Evolutionary conservation across 208 protist genomes (phyloP), one percentile per base, ranked within the genome.

Genomic region (Acanthamoeba culbertsoni): DNA sequence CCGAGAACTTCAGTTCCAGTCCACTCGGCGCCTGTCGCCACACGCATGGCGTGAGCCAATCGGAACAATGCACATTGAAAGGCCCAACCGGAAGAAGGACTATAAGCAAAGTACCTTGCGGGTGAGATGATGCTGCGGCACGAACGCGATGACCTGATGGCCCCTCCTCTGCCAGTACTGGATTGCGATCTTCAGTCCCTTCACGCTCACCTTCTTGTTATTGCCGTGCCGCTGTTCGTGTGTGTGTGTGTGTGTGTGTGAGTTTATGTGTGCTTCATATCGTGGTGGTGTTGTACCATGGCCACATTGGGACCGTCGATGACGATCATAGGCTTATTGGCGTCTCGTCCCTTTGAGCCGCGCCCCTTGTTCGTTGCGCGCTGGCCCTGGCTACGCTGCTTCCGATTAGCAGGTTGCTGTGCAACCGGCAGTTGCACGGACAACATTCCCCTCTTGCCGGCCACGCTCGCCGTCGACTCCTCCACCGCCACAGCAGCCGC

Each of bases 241-340:
- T 51, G n/a, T 92, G 90, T 16, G 26, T 42, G 18, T 77, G 45
- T 28, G 51, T 94, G 0, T n/a, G 53, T 4, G 51, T 93, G 18
- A 40, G 46, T 26, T 2, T 20, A 31, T 5, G 1, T 86, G n/a
- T 12, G n/a, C n/a, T n/a, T n/a, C n/a, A n/a, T n/a, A n/a, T n/a
- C n/a, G n/a, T n/a, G n/a, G n/a, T 51, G 28, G 16, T 28, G 42
- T 16, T 8, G 7, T 86, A 86, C 57, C 48, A 95, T 91, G 8
- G 94, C 95, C 31, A 96, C 93, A 68, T 96, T 96, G 46, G 95
- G 93, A 42, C 94, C 95, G 86, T 96, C 95, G 12, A 96, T 68
- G 23, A 96, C 92, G 33, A 96, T 86, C 43, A 86, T n/a, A 48
- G 55, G 75, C 65, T 94, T 94, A 35, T 73, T 37, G 55, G 23